These are phyloP conservation scores for Candida broadrunensis DNA, from an alignment of 805 yeast genomes.

Conservation along the genomic window DNA sequence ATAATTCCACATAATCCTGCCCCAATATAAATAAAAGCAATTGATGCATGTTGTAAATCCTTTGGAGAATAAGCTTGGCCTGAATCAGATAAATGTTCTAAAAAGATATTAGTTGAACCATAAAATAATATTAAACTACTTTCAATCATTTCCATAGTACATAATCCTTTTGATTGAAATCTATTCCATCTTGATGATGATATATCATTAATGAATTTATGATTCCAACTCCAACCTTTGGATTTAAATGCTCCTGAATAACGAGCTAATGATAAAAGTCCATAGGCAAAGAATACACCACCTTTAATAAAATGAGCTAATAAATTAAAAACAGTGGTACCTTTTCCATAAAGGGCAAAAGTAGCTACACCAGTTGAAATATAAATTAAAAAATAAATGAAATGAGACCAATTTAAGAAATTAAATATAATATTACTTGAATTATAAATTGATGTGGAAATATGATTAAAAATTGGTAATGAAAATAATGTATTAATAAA, in stretches of 20 bases:
- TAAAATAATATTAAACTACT: conserved; percentile 77
- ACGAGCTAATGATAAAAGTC: conserved; percentile 77
- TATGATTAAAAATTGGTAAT: neutral
- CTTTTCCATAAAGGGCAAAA: conserved; percentile 68
- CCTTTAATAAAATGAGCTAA: conserved; percentile 97
- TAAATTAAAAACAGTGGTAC: conserved; percentile 65
- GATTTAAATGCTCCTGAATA: conserved; percentile 77
- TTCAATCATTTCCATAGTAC: conserved; percentile 86
- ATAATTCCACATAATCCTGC: conserved; percentile 89
- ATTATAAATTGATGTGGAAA: conserved; percentile 1
- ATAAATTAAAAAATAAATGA: conserved; percentile 57
- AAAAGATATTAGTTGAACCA: conserved; percentile 84
- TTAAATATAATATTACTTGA: conserved; percentile 33
- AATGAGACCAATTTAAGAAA: conserved; percentile 60
- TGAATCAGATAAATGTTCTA: conserved; percentile 67
- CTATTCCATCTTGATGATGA: conserved; percentile 23
- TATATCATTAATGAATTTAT: conserved; percentile 18
- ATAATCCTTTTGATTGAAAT: conserved; percentile 43
- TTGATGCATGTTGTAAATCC: conserved; percentile 37
- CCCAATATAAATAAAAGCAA: conserved; percentile 62
- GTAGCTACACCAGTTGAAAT: conserved; percentile 62
- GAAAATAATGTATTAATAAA: neutral
- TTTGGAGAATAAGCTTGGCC: conserved; percentile 82
- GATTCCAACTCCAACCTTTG: conserved; percentile 92
- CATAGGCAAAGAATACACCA: conserved; percentile 76